Evolutionary conservation across 1,284 basidiomycete species (phyloP).

Genomic region (Cryptococcus maquisensis): DNA sequence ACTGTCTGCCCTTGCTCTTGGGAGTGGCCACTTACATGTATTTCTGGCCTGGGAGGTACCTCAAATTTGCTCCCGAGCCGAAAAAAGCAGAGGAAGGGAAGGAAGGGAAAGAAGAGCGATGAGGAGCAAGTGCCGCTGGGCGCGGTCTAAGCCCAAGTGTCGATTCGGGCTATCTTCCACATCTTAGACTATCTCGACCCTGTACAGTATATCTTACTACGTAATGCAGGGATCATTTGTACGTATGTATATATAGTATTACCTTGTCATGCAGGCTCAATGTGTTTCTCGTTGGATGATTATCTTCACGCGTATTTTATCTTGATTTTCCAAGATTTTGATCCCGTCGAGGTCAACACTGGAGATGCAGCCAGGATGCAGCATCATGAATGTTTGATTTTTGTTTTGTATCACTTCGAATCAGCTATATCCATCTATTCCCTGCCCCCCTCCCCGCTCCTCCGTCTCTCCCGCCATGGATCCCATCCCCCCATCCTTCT

Average conservation of each 20-base stretch:
- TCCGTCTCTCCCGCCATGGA: slow-evolving; percentile 20
- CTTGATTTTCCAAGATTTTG: neutral
- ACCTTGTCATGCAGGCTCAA: no score
- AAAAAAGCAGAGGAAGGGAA: neutral
- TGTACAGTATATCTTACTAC: no score
- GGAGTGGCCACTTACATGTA: slow-evolving; percentile 52
- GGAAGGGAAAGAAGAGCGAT: neutral
- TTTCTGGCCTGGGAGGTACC: slow-evolving; percentile 42
- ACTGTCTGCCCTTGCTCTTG: slow-evolving; percentile 57
- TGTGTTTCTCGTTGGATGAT: neutral
- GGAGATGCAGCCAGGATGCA: neutral
- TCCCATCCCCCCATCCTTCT: slow-evolving; percentile 38
- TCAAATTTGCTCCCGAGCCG: slow-evolving; percentile 11
- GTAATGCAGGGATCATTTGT: no score
- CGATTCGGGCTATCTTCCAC: no score
- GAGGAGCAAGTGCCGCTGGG: no score
- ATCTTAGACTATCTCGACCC: no score
- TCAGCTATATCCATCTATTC: neutral
- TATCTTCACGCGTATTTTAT: neutral
- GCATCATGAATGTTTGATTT: neutral
- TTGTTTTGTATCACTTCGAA: neutral
- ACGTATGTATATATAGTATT: no score
- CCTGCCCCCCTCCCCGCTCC: neutral
- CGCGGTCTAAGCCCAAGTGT: no score
- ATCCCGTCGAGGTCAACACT: neutral